Evolutionary conservation across 345 rosid species (phyloP), one percentile per base, ranked within the genome.

Genomic region (Murraya koenigii): DNA sequence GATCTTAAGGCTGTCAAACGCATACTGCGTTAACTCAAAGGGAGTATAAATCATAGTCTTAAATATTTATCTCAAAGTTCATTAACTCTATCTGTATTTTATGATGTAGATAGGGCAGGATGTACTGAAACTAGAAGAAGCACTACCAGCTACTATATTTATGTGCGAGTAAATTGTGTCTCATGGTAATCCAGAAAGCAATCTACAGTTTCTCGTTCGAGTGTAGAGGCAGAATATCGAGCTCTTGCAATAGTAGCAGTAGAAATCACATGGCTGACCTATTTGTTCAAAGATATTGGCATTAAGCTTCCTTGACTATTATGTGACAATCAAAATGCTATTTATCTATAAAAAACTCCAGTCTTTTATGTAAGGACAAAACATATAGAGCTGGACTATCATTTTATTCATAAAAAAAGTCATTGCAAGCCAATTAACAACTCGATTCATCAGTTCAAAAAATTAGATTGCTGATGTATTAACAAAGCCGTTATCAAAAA

Each of bases 191-290:
- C 25, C 3, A 55, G 22, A 19, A 55, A 55, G 60, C 6, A 22
- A n/a, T 25, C 60, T 5, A 55, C 13, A 49, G 55, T 49, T 14
- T 15, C 55, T 14, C 19, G 1, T 14, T 49, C 55, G 15, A 15
- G 55, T 17, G 22, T 1, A 17, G 7, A 49, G 20, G 55, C 2
- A 10, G 1, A 41, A 41, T 0, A 17, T 15, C 22, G 22, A 14
- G 22, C 2, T 49, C 19, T 49, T 14, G 22, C 7, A 14, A 3
- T 1, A 0, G 7, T 0, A 3, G 20, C 22, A 4, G 1, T 1
- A 49, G 7, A 49, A 10, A 49, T 49, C 55, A 49, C 19, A 3
- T 49, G 22, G 55, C 19, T 15, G 5, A 49, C 55, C 19, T 49
- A 15, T 15, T 1, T 49, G 6, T 49, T 49, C 20, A 14, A 17